These are phyloP conservation scores for Nakazawaea anatomiae DNA, from an alignment of 805 yeast species.

Conservation along the genomic window DNA sequence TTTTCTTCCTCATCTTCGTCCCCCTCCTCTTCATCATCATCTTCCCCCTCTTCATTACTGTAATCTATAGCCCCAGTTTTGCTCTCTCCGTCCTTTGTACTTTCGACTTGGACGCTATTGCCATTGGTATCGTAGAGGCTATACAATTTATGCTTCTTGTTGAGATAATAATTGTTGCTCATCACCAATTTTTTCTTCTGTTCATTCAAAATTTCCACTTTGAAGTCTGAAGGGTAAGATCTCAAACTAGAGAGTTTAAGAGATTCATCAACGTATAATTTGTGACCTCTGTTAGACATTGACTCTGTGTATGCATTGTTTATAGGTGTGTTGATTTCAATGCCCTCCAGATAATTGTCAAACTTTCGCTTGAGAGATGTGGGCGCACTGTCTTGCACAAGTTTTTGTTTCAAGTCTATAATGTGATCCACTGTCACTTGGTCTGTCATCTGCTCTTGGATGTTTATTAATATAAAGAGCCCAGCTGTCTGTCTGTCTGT, in stretches of 20 bases:
- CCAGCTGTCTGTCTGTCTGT: too few species aligned
- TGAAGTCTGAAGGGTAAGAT: conserved; percentile 14
- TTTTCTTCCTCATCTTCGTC: conserved; percentile 27
- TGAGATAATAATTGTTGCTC: conserved; percentile 9
- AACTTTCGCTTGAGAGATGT: neutral
- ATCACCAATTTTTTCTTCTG: conserved; percentile 18
- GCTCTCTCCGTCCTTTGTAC: conserved; percentile 11
- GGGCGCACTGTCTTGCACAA: neutral
- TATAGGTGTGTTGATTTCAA: conserved; percentile 8
- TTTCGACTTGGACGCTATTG: conserved; percentile 13
- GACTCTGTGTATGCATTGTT: conserved; percentile 10
- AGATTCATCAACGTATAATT: conserved; percentile 19
- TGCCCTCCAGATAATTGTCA: conserved; percentile 2
- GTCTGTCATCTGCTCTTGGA: conserved; percentile 1
- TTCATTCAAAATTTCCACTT: conserved; percentile 13
- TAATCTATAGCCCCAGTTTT: neutral
- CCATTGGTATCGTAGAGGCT: conserved; percentile 15
- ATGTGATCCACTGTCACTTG: conserved; percentile 5
- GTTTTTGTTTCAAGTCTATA: conserved; percentile 5
- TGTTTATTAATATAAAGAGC: too few species aligned
- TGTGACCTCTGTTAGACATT: conserved; percentile 25
- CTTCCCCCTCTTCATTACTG: conserved; percentile 16
- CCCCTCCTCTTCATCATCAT: conserved; percentile 12
- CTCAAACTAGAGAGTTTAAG: conserved; percentile 19
- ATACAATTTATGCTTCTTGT: conserved; percentile 17